These are phyloP conservation scores for Oryza australiensis DNA, from an alignment of 176 grass and related monocot genomes.

Conservation along the genomic window DNA sequence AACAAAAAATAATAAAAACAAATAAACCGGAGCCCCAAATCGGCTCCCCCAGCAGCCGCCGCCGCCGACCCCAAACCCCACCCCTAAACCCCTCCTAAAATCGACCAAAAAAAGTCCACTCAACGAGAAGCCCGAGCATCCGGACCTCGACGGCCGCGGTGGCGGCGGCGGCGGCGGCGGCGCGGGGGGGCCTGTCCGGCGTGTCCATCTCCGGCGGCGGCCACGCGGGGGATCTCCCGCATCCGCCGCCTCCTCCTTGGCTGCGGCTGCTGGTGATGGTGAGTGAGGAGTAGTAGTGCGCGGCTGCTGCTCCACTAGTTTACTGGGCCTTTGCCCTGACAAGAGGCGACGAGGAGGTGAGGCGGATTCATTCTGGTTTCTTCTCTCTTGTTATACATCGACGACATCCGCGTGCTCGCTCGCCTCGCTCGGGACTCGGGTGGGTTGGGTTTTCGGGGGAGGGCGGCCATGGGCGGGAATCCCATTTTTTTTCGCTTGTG, in stretches of 20 bases:
- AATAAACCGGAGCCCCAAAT: not conserved
- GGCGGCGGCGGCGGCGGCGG: not conserved
- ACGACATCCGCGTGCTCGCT: not conserved
- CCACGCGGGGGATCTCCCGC: constrained; percentile 29
- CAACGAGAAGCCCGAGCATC: not conserved
- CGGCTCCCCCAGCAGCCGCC: not conserved
- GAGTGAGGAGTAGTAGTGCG: constrained; percentile 10
- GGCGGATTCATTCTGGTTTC: too few species aligned
- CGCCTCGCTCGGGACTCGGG: not conserved
- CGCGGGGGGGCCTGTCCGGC: constrained; percentile 60
- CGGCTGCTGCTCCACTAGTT: not conserved
- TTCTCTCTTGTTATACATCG: not conserved
- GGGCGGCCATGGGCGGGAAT: constrained; percentile 52
- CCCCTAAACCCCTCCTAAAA: not conserved
- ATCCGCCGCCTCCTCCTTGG: constrained; percentile 7
- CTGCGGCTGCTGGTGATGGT: not conserved
- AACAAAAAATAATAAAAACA: too few species aligned
- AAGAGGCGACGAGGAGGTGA: not conserved
- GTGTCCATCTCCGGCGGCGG: constrained; percentile 61
- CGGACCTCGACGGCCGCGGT: constrained; percentile 44
- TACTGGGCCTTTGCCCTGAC: constrained; percentile 31
- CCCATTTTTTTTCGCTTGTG: not conserved
- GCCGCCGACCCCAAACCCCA: not conserved
- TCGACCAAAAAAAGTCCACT: not conserved
- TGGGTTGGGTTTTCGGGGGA: constrained; percentile 16